Conservation (phyloP, 345 rosid genomes). For the Bruguiera sexangula region DNA sequence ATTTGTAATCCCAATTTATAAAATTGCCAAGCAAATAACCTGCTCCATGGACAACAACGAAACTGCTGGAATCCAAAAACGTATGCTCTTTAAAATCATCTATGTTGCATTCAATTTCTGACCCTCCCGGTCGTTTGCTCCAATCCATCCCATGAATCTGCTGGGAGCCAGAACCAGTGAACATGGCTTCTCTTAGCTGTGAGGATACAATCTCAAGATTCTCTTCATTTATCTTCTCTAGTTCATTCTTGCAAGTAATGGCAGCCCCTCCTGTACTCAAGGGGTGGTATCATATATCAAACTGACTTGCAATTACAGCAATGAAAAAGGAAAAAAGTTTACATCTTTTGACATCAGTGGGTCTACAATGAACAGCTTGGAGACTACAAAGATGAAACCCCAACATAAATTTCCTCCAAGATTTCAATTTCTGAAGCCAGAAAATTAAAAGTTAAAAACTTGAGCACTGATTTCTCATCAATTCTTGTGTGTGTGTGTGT, state of each 20-base stretch:
- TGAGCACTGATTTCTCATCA: no score
- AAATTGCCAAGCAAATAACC: conserved; percentile 39
- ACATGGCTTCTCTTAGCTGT: conserved; percentile 67
- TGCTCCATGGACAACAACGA: conserved; percentile 91
- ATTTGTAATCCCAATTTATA: not conserved
- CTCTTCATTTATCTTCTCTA: conserved; percentile 76
- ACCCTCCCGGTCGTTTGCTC: conserved; percentile 70
- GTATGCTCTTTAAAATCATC: conserved; percentile 37
- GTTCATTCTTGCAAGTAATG: conserved; percentile 77
- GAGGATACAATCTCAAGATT: conserved; percentile 54
- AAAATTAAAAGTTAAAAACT: no score
- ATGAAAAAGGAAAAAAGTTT: no score
- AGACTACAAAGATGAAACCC: no score
- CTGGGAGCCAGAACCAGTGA: conserved; percentile 29
- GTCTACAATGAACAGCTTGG: not conserved
- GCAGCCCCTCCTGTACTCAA: conserved; percentile 75
- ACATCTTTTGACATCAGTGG: not conserved
- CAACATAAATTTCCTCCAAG: no score
- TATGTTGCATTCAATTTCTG: conserved; percentile 41
- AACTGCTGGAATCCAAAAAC: conserved; percentile 40
- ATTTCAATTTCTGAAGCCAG: no score
- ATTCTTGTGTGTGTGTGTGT: no score
- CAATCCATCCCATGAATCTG: conserved; percentile 74
- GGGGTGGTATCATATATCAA: not conserved
- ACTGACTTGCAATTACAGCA: no score